A percentile compares a stretch with the other conserved stretches of the same genome.
Conservation (phyloP, 176 grass and related monocot species). For the Bromus sterilis region DNA sequence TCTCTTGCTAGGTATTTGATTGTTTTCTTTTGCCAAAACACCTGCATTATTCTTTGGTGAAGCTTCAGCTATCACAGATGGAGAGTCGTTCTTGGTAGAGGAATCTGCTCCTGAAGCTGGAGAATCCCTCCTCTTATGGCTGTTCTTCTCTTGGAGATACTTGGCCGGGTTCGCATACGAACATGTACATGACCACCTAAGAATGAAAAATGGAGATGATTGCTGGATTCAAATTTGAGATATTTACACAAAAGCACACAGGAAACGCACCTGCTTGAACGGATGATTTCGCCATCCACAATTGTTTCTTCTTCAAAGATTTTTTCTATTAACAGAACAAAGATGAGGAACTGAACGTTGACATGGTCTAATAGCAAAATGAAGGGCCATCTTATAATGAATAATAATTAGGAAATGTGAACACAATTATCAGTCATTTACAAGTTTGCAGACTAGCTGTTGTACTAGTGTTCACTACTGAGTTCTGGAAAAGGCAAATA, state of each 20-base stretch:
- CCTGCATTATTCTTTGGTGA: conserved; percentile 30
- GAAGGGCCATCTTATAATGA: neutral
- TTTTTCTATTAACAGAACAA: conserved; percentile 22
- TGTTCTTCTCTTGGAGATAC: conserved; percentile 29
- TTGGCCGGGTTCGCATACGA: conserved; percentile 41
- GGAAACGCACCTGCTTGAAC: conserved; percentile 45
- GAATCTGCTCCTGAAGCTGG: conserved; percentile 24
- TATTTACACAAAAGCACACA: neutral
- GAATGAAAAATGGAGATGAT: neutral
- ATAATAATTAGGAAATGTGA: neutral
- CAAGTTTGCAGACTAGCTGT: conserved; percentile 11
- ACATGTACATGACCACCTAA: conserved; percentile 67
- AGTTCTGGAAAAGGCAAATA: neutral
- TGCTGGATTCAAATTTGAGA: conserved; percentile 1
- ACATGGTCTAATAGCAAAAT: neutral
- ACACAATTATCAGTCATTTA: neutral
- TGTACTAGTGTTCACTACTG: neutral
- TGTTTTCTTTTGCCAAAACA: conserved; percentile 39
- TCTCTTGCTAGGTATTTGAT: conserved; percentile 47
- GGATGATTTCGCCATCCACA: conserved; percentile 50
- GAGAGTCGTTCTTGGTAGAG: conserved; percentile 27
- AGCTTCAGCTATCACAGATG: conserved; percentile 32
- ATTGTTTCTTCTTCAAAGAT: conserved; percentile 49
- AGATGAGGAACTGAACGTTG: neutral
- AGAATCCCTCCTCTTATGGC: conserved; percentile 25